A percentile compares a stretch with the other conserved stretches of the same genome.
These are phyloP conservation scores for Madurella mycetomatis DNA, from an alignment of 2,329 filamentous ascomycete genomes.

Conservation along the genomic window DNA sequence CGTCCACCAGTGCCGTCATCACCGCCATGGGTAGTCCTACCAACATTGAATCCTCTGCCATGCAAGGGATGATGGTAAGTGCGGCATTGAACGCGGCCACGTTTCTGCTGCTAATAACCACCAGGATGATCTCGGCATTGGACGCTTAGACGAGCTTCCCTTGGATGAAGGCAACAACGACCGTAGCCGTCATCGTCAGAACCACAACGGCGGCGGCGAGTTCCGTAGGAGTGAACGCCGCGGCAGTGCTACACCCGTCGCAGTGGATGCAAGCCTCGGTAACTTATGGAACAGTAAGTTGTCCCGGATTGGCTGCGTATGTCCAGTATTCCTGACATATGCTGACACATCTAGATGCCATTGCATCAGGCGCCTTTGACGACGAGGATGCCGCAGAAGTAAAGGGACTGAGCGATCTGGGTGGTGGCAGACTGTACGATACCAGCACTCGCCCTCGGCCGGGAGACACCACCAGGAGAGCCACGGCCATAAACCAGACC, in stretches of 20 bases:
- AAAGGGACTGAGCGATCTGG: constrained; percentile 26
- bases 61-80: constrained; percentile 16
- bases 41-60: too few species aligned
- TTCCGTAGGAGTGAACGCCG: neutral
- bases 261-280: neutral
- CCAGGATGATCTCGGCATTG: constrained; percentile 31
- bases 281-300: constrained; percentile 8
- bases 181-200: neutral
- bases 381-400: constrained; percentile 31
- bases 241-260: neutral
- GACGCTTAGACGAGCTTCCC: constrained; percentile 24
- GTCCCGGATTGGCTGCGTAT: neutral
- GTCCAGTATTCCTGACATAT: neutral
- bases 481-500: neutral
- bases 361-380: constrained; percentile 24
- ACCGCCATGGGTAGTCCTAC: too few species aligned
- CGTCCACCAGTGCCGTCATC: too few species aligned
- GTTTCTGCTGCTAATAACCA: neutral
- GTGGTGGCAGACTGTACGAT: constrained; percentile 26
- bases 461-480: neutral
- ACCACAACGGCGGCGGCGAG: neutral
- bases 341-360: constrained; percentile 18
- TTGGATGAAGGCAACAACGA: constrained; percentile 6
- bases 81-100: neutral
- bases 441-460: neutral